A percentile compares a stretch with the other conserved stretches of the same genome.
phyloP scores from a whole-genome alignment of 2,329 filamentous ascomycete species.

The Botrytis cinerea region DNA sequence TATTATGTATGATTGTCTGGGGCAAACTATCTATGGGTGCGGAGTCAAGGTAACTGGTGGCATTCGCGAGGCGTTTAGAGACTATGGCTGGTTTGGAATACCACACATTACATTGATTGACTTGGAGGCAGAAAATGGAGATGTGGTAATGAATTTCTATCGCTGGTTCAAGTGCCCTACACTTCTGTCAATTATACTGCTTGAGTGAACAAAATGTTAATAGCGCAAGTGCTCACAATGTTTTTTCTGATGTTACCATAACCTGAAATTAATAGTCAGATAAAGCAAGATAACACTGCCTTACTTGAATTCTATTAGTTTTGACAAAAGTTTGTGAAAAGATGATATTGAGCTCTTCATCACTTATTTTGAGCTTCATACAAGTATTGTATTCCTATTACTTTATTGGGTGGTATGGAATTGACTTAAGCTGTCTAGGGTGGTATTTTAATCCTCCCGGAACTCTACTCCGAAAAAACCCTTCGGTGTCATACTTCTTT shows the following conservation, averaged over 20 bases:
- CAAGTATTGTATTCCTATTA: not conserved
- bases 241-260: not conserved
- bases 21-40: constrained; percentile 9
- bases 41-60: constrained; percentile 18
- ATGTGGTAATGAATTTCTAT: not conserved
- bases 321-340: not conserved
- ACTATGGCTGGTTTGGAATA: constrained; percentile 22
- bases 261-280: not conserved
- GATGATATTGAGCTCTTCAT: not conserved
- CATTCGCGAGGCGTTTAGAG: constrained; percentile 28
- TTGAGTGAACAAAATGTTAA: not conserved
- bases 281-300: too few species aligned
- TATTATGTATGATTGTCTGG: constrained; percentile 18
- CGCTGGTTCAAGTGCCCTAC: too few species aligned
- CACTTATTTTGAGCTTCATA: not conserved
- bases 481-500: not conserved
- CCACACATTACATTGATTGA: constrained; percentile 17
- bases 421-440: not conserved
- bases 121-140: not conserved
- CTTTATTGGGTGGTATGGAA: not conserved
- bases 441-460: not conserved
- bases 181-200: not conserved
- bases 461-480: not conserved
- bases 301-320: not conserved
- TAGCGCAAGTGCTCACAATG: not conserved